Evolutionary conservation across 306 rosid species (phyloP), one percentile per base, ranked within the genome.

Genomic region (Medicago arabica): DNA sequence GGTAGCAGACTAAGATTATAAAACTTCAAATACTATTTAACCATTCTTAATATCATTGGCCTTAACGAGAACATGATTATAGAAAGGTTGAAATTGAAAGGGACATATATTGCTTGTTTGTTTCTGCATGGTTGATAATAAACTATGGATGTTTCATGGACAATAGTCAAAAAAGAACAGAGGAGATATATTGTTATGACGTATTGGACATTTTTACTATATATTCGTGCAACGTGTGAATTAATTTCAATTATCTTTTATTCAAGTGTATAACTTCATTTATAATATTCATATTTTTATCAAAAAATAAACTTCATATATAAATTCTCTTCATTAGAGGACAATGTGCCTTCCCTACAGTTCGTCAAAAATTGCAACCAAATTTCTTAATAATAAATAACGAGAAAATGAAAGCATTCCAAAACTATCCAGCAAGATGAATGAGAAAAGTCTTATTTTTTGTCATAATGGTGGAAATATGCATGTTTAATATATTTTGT

Each of bases 401-500:
- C 14, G 14, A 34, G 23, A 9, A 8, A 66, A 73, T 19, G 39
- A 67, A 34, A 57, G 64, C 17, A 78, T 71, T 71, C n/a, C 16
- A 63, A n/a, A n/a, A n/a, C 31, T 16, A 6, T 40, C 6, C n/a
- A 53, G 41, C 5, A 28, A 54, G 7, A 21, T 17, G 11, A 67
- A 67, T 11, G 49, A 46, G 57, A 47, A 71, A 77, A 72, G 69
- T 82, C 60, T 19, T 77, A 10, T 6, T 82, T 57, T n/a, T 47
- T 47, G 53, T 47, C 53, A 13, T 13, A 51, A 51, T 2, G 57
- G 4, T 51, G 57, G 10, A 51, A n/a, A 51, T 51, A 51, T 51
- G 57, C 57, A 2, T 16, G 11, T 16, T 51, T 16, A 51, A 16
- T 51, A 6, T 51, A 1, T 50, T n/a, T 50, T 50, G 21, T 50